Evolutionary conservation across 805 yeast genomes (phyloP), one percentile per base, ranked within the genome.

Genomic region (Scheffersomyces coipomensis): DNA sequence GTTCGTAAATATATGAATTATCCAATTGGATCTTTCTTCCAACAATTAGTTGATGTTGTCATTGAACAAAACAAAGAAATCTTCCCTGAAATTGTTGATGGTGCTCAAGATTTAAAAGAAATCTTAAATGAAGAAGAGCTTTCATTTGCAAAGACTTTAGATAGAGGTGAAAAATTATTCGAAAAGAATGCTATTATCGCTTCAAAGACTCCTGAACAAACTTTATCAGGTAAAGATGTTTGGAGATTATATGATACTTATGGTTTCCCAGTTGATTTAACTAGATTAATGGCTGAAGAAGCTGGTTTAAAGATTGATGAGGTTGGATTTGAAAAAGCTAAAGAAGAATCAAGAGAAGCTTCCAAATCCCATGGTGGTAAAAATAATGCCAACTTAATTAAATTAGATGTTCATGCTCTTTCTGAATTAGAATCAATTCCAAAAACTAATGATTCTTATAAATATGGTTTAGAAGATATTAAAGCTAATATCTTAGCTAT

Each of bases 191-290:
- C 97, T 33, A 77, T 79, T 37, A 79, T 79, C 53, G 96, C 98
- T 39, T 71, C 84, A 37, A 79, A 83, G 55, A 76, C 85, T 21
- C 83, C 85, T 33, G 79, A 77, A 47, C 89, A 83, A 64, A 78
- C 85, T 29, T 76, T 93, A 46, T 79, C 86, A 35, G 99, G 99
- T 62, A 83, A 79, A 55, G 97, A 91, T 62, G 99, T 93, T 29
- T 93, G 99, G 99, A 81, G 99, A 69, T 75, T 93, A 53, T 93
- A 93, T 56, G 99, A 93, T 56, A 93, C 99, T 10, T 93, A 91
- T 59, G 99, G 99, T 43, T 93, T 93, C 85, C 99, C 99, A 27
- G 97, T 89, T 41, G 99, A 93, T 68, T 78, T 93, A 60, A 93
- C 99, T 22, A 82, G 96, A 62, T 78, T 93, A 60, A 93, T 93